Conservation (phyloP, 192 early-diverging fungal species). For the Coemansia sp. region DNA sequence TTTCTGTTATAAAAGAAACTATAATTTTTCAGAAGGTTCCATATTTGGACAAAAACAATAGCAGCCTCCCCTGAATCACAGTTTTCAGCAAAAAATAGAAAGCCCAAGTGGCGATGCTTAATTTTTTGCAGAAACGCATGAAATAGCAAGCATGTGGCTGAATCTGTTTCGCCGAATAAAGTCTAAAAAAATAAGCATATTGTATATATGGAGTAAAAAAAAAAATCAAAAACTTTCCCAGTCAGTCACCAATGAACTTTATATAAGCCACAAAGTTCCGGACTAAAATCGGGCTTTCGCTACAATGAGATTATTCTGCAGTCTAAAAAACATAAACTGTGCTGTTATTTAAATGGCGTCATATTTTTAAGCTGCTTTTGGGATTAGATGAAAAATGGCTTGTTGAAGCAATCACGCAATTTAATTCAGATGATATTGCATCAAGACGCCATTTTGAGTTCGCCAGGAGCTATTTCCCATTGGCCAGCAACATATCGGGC, state of each 20-base stretch:
- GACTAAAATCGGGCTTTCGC: background rate
- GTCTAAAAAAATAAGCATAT: constrained; percentile 3
- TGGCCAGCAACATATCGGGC: no score
- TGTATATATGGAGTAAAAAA: background rate
- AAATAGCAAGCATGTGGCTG: constrained; percentile 1
- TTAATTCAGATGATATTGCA: no score
- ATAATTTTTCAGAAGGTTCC: background rate
- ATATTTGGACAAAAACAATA: background rate
- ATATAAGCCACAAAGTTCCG: constrained; percentile 2
- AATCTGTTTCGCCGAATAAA: background rate
- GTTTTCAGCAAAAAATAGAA: no score
- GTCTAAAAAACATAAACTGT: no score
- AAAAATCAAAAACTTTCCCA: background rate
- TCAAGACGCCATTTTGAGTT: no score
- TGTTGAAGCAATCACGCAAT: no score
- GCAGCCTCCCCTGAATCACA: no score
- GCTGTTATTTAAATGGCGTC: no score
- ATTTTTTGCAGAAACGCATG: background rate
- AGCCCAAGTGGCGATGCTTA: constrained; percentile 16
- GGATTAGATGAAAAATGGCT: no score
- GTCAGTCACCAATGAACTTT: background rate
- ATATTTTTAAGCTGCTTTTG: no score
- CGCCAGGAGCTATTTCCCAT: no score
- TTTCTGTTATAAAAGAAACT: background rate
- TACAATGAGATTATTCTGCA: no score